Base-by-base conservation (phyloP, 768 basidiomycete species). In the Mrakia gelida region DNA sequence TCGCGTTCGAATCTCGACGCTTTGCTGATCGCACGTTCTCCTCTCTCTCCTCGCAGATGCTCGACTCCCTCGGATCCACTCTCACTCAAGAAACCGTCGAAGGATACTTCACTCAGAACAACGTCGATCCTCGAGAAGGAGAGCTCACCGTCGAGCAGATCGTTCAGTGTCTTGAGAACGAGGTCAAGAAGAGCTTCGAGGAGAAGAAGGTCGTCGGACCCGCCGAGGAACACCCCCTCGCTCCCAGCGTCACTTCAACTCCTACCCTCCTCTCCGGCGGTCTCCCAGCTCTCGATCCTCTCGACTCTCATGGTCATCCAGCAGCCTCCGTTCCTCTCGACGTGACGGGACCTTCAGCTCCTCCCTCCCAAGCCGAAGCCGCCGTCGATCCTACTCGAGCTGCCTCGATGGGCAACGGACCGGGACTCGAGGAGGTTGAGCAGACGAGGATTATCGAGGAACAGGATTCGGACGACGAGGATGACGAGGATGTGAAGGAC, bases 41-140 rank as follows among this genome's bases (percentile, higher is more conserved):
- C 16, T 49, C 63, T 23, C 54, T 18, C 7, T 23, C 87, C 15
- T 97, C 45, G 38, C 38, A 92, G 16, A 95, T 98, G 92, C 91
- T 99, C 62, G 96, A 98, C 85, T 96, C 95, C 2, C 90, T 99
- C 54, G 95, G 95, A 7, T 97, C 95, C 5, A 98, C 96, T 0
- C 88, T 98, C 71, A 92, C 92, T 10, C 85, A 84, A 0, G 86
- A 89, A 63, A 98, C 96, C 1, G 86, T 97, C 77, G 88, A 91
- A 80, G 88, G 88, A 21, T 98, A 96, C 88, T 98, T 92, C 86
- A 88, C 87, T 11, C 88, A 89, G 10, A 88, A 87, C 81, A 88
- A 88, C 76, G 93, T 92, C 84, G 85, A 87, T 6, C 88, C 90
- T 0, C 86, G 87, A 10, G 84, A 86, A 30, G 95, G 90, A 78